Evolutionary conservation across 345 rosid species (phyloP), one percentile per base, ranked within the genome.

Genomic region (Excoecaria cochinchinensis): DNA sequence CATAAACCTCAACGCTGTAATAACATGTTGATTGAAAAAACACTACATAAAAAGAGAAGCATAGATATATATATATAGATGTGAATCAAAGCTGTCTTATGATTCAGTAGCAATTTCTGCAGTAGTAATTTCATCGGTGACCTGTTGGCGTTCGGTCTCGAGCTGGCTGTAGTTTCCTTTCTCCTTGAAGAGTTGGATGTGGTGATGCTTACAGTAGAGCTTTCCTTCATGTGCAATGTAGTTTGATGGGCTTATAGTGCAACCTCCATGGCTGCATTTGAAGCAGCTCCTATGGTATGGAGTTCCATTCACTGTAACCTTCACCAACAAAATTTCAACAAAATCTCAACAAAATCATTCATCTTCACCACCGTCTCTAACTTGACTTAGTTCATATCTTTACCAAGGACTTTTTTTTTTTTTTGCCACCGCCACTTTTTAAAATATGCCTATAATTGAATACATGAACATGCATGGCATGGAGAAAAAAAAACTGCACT

Each of bases 151-250:
- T 0, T 85, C 87, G 1, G 6, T 79, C 75, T 87, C 91, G 15
- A 89, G 91, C 81, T 89, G 89, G 78, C 89, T 87, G 83, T 86
- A 87, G 80, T 89, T 87, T 51, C 93, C 93, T 78, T 86, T 89
- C 76, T 78, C 90, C 84, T 78, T 90, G 85, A 90, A 81, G 57
- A 88, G 89, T 60, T 90, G 91, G 53, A 78, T 81, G 72, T 86
- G 93, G 75, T 90, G 93, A 74, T 90, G 93, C 81, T 85, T 88
- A 90, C 93, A 90, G 83, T 88, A 90, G 10, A 90, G 86, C 57
- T 84, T 85, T 21, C 91, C 91, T 57, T 90, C 87, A 66, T 86
- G 89, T 46, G 93, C 91, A 47, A 88, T 83, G 84, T 84, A 89
- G 83, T 82, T 89, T 1, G 91, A 89, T 69, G 88, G 91, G 64